Conservation (phyloP, 2,329 filamentous ascomycete genomes). For the Calonectria crousiana region DNA sequence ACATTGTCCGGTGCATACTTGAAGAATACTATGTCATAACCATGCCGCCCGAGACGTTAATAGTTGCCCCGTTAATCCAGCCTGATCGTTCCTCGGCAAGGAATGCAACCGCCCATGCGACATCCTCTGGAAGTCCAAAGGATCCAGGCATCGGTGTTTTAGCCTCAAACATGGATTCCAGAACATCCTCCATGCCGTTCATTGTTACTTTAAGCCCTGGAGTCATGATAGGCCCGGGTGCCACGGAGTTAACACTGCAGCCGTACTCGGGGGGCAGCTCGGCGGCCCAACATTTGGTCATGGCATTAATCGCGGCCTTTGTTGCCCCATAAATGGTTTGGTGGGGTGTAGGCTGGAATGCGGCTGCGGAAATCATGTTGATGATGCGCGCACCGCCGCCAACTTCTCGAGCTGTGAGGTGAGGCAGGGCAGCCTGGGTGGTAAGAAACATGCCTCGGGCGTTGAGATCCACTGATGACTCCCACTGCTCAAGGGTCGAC, state of each 20-base stretch:
- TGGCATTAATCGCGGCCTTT: not conserved
- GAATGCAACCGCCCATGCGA: not conserved
- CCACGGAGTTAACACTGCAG: not conserved
- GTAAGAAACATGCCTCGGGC: not conserved
- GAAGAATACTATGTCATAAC: not conserved
- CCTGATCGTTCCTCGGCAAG: not conserved
- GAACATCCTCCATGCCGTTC: not conserved
- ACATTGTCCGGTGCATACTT: no score
- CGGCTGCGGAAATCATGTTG: not conserved
- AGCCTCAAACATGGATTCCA: not conserved
- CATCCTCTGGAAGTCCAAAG: not conserved
- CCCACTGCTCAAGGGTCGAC: not conserved
- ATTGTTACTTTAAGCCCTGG: not conserved
- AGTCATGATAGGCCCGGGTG: not conserved
- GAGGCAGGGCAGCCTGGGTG: not conserved
- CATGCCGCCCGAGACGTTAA: not conserved
- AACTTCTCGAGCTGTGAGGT: not conserved
- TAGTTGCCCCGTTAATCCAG: not conserved
- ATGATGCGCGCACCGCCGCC: not conserved
- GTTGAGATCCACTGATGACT: not conserved
- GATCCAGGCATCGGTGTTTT: not conserved
- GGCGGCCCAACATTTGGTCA: not conserved
- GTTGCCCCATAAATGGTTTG: not conserved
- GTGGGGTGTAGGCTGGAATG: not conserved
- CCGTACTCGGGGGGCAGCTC: constrained; percentile 60